phyloP scores from a whole-genome alignment of 495 filamentous ascomycete species.

The Trichoderma reesei region DNA sequence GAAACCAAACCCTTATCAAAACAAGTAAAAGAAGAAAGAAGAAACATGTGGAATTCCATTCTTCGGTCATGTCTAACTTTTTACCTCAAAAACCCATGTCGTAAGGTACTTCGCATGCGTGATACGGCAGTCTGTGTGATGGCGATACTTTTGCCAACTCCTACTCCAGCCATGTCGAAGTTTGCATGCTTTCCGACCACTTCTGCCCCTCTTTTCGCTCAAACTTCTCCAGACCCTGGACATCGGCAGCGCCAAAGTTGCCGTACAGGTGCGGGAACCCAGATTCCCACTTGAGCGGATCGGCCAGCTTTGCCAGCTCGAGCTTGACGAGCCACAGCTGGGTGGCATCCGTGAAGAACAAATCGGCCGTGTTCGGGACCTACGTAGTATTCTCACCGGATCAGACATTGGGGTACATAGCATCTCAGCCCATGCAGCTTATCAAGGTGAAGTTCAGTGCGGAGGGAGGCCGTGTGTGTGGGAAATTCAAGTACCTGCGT shows the following conservation, averaged over 20 bases:
- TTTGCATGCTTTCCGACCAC: slow-evolving; percentile 27
- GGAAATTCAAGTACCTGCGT: slow-evolving; percentile 26
- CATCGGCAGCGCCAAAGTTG: slow-evolving; percentile 35
- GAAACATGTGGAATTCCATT: not conserved
- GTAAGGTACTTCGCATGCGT: too few relatives aligned
- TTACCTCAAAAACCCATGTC: too few relatives aligned
- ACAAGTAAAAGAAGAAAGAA: not conserved
- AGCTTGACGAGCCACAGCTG: slow-evolving; percentile 37
- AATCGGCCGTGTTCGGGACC: slow-evolving; percentile 37
- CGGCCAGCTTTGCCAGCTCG: slow-evolving; percentile 18
- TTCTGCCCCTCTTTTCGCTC: slow-evolving; percentile 21
- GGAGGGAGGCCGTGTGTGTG: not conserved
- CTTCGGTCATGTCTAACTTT: not conserved
- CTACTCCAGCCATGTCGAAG: not conserved
- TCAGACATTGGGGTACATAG: too few relatives aligned
- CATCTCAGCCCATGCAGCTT: too few relatives aligned
- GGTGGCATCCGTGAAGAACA: slow-evolving; percentile 31
- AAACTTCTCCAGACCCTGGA: slow-evolving; percentile 24
- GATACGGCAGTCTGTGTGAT: too few relatives aligned
- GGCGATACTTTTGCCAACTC: not conserved
- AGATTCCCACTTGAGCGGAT: slow-evolving; percentile 33
- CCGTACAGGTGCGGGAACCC: slow-evolving; percentile 40
- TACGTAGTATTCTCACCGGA: slow-evolving; percentile 14
- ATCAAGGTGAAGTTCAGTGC: not conserved
- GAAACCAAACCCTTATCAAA: not conserved